A percentile compares a stretch with the other conserved stretches of the same genome.
Evolutionary conservation across 2,329 filamentous ascomycete genomes (phyloP).

Genomic region (Beauveria caledonica): DNA sequence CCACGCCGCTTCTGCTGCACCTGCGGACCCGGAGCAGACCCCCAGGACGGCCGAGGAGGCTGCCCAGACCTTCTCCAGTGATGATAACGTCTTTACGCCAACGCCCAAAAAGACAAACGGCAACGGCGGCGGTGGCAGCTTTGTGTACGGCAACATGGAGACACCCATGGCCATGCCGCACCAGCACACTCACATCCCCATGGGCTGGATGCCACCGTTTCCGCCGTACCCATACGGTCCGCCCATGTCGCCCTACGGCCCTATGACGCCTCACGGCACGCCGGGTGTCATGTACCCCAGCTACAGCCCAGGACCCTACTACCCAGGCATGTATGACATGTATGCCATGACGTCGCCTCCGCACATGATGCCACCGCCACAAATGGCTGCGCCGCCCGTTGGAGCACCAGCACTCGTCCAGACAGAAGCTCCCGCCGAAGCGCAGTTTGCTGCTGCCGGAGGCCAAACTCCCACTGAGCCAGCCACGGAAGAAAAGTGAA

Average conservation of each 20-base stretch:
- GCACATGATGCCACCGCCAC: conserved; percentile 16
- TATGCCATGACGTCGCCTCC: conserved; percentile 14
- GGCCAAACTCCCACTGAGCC: neutral
- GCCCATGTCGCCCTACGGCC: conserved; percentile 12
- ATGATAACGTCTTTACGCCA: neutral
- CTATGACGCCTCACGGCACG: conserved; percentile 17
- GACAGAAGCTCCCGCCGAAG: neutral
- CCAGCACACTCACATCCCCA: conserved; percentile 4
- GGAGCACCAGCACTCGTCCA: neutral
- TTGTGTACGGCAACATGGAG: conserved; percentile 8
- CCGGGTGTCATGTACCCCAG: conserved; percentile 16
- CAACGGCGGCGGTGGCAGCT: neutral
- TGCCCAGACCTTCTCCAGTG: neutral
- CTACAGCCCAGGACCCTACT: conserved; percentile 17
- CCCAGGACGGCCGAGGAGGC: neutral
- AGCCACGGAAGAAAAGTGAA: conserved; percentile 65
- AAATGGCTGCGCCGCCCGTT: neutral
- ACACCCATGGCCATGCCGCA: conserved; percentile 4
- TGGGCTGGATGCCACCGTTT: conserved; percentile 17
- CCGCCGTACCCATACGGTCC: conserved; percentile 9
- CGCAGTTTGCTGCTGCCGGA: neutral
- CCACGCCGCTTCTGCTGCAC: neutral
- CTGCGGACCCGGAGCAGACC: neutral
- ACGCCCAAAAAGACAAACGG: conserved; percentile 6
- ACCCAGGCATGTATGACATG: conserved; percentile 17